Evolutionary conservation across 495 filamentous ascomycete species (phyloP).

Genomic region (Penicillium simplicissimum): DNA sequence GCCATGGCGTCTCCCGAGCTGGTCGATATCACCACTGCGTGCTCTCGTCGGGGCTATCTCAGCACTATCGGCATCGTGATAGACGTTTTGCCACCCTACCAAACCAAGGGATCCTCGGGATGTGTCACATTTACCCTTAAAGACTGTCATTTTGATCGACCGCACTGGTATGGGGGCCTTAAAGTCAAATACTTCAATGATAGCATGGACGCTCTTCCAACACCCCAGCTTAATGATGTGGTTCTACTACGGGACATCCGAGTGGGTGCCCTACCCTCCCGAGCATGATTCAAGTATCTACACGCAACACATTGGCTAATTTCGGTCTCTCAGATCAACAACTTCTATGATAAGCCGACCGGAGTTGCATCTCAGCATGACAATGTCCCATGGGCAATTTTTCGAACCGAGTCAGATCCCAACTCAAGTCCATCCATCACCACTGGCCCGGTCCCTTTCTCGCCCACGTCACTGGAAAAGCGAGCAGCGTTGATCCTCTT

Average conservation of each 20-base stretch:
- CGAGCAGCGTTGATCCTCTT: slow-evolving; percentile 32
- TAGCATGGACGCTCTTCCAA: slow-evolving; percentile 38
- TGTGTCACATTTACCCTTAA: slow-evolving; percentile 53
- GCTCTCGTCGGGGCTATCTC: slow-evolving; percentile 24
- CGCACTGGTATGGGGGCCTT: slow-evolving; percentile 40
- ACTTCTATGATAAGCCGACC: slow-evolving; percentile 22
- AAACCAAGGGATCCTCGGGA: slow-evolving; percentile 34
- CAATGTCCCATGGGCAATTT: slow-evolving; percentile 40
- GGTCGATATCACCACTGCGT: slow-evolving; percentile 40
- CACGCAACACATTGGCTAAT: background rate
- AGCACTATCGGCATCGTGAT: slow-evolving; percentile 53
- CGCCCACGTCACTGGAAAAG: slow-evolving; percentile 32
- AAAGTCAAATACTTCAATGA: slow-evolving; percentile 54
- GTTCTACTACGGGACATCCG: slow-evolving; percentile 45
- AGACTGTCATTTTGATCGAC: slow-evolving; percentile 39
- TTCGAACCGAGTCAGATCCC: slow-evolving; percentile 32
- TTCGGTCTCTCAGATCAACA: slow-evolving; percentile 24
- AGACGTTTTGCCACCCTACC: slow-evolving; percentile 37
- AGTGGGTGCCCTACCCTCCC: slow-evolving; percentile 27
- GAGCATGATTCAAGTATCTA: background rate
- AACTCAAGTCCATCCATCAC: slow-evolving; percentile 25
- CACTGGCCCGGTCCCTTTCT: slow-evolving; percentile 35
- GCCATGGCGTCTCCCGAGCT: slow-evolving; percentile 28
- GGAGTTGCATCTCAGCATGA: slow-evolving; percentile 35
- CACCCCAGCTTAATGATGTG: slow-evolving; percentile 46